Evolutionary conservation across 441 rosid genomes (phyloP).

Genomic region (Populus hybrid): DNA sequence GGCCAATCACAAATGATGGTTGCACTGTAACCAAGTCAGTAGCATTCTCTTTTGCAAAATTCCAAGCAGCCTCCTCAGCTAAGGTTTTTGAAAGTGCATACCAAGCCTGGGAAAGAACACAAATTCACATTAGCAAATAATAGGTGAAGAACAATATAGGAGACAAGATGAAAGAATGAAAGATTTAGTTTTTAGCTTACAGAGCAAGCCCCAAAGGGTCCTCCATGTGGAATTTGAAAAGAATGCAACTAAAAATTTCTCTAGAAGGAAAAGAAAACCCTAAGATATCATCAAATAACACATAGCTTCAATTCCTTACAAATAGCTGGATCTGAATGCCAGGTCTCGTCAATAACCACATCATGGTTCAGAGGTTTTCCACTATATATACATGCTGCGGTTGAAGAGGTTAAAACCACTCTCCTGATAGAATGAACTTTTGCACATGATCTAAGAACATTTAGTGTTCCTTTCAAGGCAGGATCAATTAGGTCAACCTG

Average conservation of each 20-base stretch:
- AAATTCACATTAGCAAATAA: background rate
- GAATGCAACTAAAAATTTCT: background rate
- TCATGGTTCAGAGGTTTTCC: slow-evolving; percentile 37
- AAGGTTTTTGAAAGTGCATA: slow-evolving; percentile 52
- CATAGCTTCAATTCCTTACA: slow-evolving; percentile 43
- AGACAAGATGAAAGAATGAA: background rate
- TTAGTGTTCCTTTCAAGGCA: slow-evolving; percentile 58
- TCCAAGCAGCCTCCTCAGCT: slow-evolving; percentile 82
- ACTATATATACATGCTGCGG: slow-evolving; percentile 27
- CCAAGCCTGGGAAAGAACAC: slow-evolving; percentile 1
- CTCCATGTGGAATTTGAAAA: background rate
- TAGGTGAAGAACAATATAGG: background rate
- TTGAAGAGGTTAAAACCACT: slow-evolving; percentile 59
- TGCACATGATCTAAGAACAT: slow-evolving; percentile 53
- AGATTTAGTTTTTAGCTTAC: background rate
- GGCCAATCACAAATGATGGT: slow-evolving; percentile 70
- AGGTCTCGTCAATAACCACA: slow-evolving; percentile 54
- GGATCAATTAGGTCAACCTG: slow-evolving; percentile 56
- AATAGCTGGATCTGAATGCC: slow-evolving; percentile 53
- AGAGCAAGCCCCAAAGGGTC: background rate
- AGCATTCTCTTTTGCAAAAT: slow-evolving; percentile 55
- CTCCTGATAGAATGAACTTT: slow-evolving; percentile 45
- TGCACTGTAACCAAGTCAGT: slow-evolving; percentile 63
- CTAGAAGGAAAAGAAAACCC: background rate
- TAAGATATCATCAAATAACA: too few species aligned